These are phyloP conservation scores for Debaryomycetaceae sp. DNA, from an alignment of 1,139 yeast species.

Conservation along the genomic window DNA sequence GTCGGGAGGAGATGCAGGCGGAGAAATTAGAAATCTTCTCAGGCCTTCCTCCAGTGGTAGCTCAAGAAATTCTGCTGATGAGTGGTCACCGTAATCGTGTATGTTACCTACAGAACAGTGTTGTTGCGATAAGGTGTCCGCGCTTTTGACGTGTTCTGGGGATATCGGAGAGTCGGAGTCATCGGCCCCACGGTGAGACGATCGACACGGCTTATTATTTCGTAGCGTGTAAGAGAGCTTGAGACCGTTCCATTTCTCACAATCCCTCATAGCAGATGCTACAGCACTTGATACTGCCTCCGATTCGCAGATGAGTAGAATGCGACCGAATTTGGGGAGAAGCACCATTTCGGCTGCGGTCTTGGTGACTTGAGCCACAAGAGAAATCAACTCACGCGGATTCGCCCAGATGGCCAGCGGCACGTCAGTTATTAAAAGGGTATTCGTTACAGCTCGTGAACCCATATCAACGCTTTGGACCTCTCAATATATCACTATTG, in stretches of 20 bases:
- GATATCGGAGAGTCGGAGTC: conserved; percentile 7
- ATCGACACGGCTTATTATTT: too few species aligned
- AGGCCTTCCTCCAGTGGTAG: conserved; percentile 31
- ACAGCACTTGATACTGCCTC: conserved; percentile 8
- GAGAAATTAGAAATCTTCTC: conserved; percentile 33
- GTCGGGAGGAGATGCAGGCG: conserved; percentile 37
- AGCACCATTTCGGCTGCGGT: conserved; percentile 24
- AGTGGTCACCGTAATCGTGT: too few species aligned
- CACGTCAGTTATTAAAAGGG: conserved; percentile 28
- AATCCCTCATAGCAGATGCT: too few species aligned
- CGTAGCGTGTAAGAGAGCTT: too few species aligned
- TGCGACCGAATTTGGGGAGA: conserved; percentile 24
- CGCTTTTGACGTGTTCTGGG: conserved; percentile 10
- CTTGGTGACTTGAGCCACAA: conserved; percentile 14
- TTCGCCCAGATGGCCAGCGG: conserved; percentile 11
- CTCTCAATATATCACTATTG: too few species aligned
- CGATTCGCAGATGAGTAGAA: conserved; percentile 23
- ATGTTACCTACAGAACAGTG: too few species aligned
- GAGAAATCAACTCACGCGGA: conserved; percentile 15
- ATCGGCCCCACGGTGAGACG: too few species aligned
- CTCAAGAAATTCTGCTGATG: conserved; percentile 26
- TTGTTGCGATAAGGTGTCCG: conserved; percentile 22
- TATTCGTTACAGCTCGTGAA: conserved; percentile 25
- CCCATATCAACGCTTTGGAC: too few species aligned
- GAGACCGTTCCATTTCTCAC: too few species aligned